Evolutionary conservation across 805 yeast species (phyloP).

Genomic region (Metschnikowia amazonensis): DNA sequence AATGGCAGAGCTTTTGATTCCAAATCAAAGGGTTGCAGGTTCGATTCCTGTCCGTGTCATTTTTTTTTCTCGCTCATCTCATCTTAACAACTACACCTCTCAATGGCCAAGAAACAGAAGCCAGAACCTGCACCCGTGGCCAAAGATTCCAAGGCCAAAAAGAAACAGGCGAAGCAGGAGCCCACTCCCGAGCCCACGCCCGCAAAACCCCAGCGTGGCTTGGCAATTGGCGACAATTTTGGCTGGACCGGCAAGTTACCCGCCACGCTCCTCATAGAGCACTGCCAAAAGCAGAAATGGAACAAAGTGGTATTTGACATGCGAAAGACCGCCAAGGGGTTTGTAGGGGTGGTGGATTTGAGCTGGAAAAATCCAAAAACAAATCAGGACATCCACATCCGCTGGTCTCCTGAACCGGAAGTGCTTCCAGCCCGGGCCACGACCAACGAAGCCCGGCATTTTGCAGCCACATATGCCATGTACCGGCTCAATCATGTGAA

Average conservation of each 20-base stretch:
- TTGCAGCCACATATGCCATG: constrained; percentile 84
- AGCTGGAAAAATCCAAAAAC: constrained; percentile 81
- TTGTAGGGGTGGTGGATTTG: constrained; percentile 60
- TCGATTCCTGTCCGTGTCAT: constrained; percentile 25
- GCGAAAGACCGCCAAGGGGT: constrained; percentile 47
- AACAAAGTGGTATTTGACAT: constrained; percentile 76
- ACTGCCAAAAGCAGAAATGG: constrained; percentile 88
- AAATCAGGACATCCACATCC: constrained; percentile 56
- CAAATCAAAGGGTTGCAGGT: constrained; percentile 25
- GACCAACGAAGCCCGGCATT: constrained; percentile 83
- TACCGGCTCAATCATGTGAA: constrained; percentile 77
- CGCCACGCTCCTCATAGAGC: constrained; percentile 77
- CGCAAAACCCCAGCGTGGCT: constrained; percentile 37
- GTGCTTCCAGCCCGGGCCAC: constrained; percentile 67
- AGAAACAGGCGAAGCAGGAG: constrained; percentile 7
- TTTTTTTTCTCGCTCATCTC: constrained; percentile 5
- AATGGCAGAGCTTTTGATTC: constrained; percentile 25
- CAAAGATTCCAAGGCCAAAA: constrained; percentile 4
- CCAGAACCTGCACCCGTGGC: constrained; percentile 7
- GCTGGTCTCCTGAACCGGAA: constrained; percentile 50
- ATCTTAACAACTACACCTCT: not conserved
- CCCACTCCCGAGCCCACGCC: constrained; percentile 7
- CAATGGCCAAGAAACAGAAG: constrained; percentile 13
- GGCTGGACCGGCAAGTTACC: constrained; percentile 97
- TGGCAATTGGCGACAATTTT: constrained; percentile 49